Percentiles rank a stretch among this genome's conserved stretches.
phyloP scores from a whole-genome alignment of 352 stramenopile species.

The Phytophthora lateralis region DNA sequence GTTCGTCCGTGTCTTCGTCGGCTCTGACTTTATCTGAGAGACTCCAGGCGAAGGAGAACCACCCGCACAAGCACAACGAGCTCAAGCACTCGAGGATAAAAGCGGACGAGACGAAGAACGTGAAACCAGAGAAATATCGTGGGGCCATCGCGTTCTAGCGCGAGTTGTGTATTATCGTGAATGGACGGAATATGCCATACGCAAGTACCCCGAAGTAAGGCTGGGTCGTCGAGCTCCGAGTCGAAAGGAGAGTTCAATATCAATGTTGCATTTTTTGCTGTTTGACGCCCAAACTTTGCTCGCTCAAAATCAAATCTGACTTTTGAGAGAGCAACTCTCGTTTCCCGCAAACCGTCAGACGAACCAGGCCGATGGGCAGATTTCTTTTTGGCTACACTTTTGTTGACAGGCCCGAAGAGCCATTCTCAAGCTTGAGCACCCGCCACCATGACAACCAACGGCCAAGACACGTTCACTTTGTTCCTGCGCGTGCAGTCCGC shows the following conservation, averaged over 20 bases:
- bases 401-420: neutral
- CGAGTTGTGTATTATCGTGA: conserved; percentile 14
- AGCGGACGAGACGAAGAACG: conserved; percentile 9
- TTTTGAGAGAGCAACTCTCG: too few relatives aligned
- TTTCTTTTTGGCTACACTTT: conserved; percentile 33
- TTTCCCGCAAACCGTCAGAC: conserved; percentile 6
- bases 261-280: conserved; percentile 28
- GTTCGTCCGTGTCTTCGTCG: conserved; percentile 27
- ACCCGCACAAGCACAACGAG: conserved; percentile 8
- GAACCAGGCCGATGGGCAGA: neutral
- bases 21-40: conserved; percentile 18
- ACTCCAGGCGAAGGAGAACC: conserved; percentile 19
- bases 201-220: conserved; percentile 16
- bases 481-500: conserved; percentile 16
- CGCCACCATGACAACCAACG: conserved; percentile 12
- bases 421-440: conserved; percentile 13
- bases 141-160: conserved; percentile 10
- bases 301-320: too few relatives aligned
- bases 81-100: conserved; percentile 17
- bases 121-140: conserved; percentile 11
- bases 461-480: conserved; percentile 18
- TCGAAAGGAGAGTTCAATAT: conserved; percentile 23
- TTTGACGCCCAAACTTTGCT: neutral
- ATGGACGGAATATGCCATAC: conserved; percentile 16
- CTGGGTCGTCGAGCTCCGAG: neutral